Base-by-base conservation (phyloP, 148 eudicot species). In the Arctostaphylos glauca region DNA sequence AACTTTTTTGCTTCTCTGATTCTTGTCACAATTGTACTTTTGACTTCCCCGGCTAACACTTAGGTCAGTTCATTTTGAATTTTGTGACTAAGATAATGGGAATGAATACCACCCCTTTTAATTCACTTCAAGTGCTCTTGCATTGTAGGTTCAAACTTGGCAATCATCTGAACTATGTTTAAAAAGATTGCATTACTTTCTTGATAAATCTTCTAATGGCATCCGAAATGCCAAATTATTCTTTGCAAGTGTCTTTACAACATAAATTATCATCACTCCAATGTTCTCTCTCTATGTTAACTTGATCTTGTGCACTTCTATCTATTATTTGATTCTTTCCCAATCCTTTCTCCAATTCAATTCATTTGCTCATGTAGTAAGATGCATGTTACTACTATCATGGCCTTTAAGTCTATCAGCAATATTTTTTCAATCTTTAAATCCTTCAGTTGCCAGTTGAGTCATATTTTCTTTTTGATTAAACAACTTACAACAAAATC, bases 161-260 rank as follows among this genome's bases (percentile, higher is more conserved):
- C 55, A 64, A n/a, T n/a, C n/a, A n/a, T n/a, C n/a, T n/a, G n/a
- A n/a, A n/a, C n/a, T n/a, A n/a, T n/a, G n/a, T n/a, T 62, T 46
- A 83, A 83, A 74, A 83, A 83, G 47, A 54, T 79, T 38, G 72
- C 71, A 66, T 83, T 83, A 7, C 53, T 73, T 2, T 79, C 47
- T 74, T 82, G 10, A 74, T 66, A 84, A 31, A 81, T 16, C 71
- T 72, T 60, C 72, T 48, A 46, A 46, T 68, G 21, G 13, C 49
- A 8, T n/a, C 59, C 82, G 59, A 80, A 80, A 80, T 43, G 46
- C 3, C 19, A 80, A 66, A 49, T 49, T 48, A 5, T 21, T 80
- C n/a, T 80, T n/a, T n/a, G n/a, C n/a, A n/a, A n/a, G n/a, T n/a
- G n/a, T n/a, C n/a, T n/a, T n/a, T n/a, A n/a, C n/a, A 43, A 9